A percentile compares a stretch with the other conserved stretches of the same genome.
Evolutionary conservation across 495 filamentous ascomycete species (phyloP).

Genomic region (Annulohypoxylon nitens): DNA sequence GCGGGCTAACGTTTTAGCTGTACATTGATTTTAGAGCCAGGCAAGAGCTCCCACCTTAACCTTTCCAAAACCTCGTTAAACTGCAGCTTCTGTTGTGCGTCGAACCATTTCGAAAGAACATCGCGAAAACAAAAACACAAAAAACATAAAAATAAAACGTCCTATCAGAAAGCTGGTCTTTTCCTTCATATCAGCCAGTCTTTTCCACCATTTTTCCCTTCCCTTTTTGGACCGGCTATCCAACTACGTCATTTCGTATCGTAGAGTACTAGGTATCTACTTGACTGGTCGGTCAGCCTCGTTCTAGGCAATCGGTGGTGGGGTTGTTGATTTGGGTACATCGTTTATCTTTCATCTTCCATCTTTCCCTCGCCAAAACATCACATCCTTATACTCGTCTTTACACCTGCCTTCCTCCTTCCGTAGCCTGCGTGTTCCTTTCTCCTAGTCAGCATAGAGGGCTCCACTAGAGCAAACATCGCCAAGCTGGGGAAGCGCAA

Average conservation of each 20-base stretch:
- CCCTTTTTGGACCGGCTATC: constrained; percentile 25
- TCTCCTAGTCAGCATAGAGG: constrained; percentile 26
- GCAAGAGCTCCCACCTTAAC: constrained; percentile 26
- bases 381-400: background rate
- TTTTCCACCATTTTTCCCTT: constrained; percentile 9
- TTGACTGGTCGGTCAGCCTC: constrained; percentile 35
- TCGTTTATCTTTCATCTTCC: constrained; percentile 17
- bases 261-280: background rate
- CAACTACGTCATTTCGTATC: constrained; percentile 43
- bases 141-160: constrained; percentile 12
- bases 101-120: constrained; percentile 7
- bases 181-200: constrained; percentile 6
- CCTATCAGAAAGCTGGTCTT: constrained; percentile 40
- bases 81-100: constrained; percentile 23
- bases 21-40: constrained; percentile 13
- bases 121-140: background rate
- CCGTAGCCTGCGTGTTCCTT: background rate
- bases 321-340: constrained; percentile 40
- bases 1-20: constrained; percentile 15
- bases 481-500: constrained; percentile 83
- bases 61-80: constrained; percentile 24
- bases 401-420: background rate
- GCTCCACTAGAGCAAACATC: constrained; percentile 46
- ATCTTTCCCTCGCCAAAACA: constrained; percentile 16
- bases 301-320: constrained; percentile 36